Evolutionary conservation across 306 rosid species (phyloP), one percentile per base, ranked within the genome.

Genomic region (Senna tora): DNA sequence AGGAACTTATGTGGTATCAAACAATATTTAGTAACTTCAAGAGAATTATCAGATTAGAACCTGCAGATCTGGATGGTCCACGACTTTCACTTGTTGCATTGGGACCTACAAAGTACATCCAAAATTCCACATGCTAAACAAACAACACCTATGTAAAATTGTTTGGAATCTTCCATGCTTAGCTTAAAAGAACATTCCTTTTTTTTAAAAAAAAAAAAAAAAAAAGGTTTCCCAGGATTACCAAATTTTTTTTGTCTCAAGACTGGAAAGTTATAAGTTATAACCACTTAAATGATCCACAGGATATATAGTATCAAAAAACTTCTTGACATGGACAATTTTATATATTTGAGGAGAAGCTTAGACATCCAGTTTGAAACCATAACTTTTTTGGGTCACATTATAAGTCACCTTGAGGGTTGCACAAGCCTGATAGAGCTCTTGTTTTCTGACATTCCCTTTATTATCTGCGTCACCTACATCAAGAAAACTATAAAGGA

Each of bases 41-140:
- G 65, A 74, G 75, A 81, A 71, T 74, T 74, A 70, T 67, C 52
- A 49, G 50, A 75, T 66, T 45, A 62, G 43, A 84, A 94, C 98
- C 95, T 94, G 96, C 71, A 94, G 54, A 75, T 89, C 87, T 45
- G 95, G 94, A 82, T 91, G 96, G 83, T 94, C 89, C 78, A 94
- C 22, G 81, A 74, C 67, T 83, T 77, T 87, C 83, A 91, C 86
- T 75, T 76, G 87, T 80, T 87, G 85, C 84, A 64, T 81, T 0
- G 95, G 91, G 80, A 89, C 83, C 97, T 89, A 81, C 19, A 25
- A 1, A 25, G 30, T 25, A 25, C 30, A 77, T 32, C 66, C 67
- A 71, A 17, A 61, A 57, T 77, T 74, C 46, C 52, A 56, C 9
- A 77, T 61, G 65, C 59, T 74, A 85, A 33, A 73, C 42, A 73